These are phyloP conservation scores for Luvunga scandens DNA, from an alignment of 345 rosid genomes.

Conservation along the genomic window DNA sequence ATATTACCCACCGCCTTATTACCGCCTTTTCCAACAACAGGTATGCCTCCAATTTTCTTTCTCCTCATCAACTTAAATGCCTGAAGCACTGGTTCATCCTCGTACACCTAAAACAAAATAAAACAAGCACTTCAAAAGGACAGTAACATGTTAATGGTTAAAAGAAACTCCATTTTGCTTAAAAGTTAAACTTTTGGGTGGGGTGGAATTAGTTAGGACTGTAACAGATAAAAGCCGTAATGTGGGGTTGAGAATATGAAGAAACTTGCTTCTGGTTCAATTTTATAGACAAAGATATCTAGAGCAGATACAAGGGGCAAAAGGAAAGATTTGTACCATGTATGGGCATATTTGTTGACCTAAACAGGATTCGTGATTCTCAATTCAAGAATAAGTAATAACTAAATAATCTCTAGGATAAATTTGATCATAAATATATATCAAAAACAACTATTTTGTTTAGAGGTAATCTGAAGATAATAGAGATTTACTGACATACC, in stretches of 20 bases:
- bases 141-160: not conserved
- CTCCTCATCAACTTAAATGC: constrained; percentile 93
- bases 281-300: not conserved
- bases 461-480: not conserved
- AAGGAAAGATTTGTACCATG: not conserved
- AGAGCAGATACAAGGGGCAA: not conserved
- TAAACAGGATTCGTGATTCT: not conserved
- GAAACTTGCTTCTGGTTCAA: not conserved
- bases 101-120: constrained; percentile 54
- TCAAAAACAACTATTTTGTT: not conserved
- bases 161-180: not conserved
- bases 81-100: constrained; percentile 96
- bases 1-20: constrained; percentile 81
- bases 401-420: not conserved
- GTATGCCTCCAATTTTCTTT: constrained; percentile 75
- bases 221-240: not conserved
- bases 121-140: not conserved
- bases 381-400: not conserved
- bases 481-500: constrained; percentile 31
- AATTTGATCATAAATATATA: not conserved
- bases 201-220: not conserved
- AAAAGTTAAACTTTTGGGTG: not conserved
- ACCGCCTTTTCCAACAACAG: constrained; percentile 58
- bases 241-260: not conserved
- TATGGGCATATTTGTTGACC: not conserved